Base-by-base conservation (phyloP, 768 basidiomycete genomes). In the Candolleomyces aberdarensis region DNA sequence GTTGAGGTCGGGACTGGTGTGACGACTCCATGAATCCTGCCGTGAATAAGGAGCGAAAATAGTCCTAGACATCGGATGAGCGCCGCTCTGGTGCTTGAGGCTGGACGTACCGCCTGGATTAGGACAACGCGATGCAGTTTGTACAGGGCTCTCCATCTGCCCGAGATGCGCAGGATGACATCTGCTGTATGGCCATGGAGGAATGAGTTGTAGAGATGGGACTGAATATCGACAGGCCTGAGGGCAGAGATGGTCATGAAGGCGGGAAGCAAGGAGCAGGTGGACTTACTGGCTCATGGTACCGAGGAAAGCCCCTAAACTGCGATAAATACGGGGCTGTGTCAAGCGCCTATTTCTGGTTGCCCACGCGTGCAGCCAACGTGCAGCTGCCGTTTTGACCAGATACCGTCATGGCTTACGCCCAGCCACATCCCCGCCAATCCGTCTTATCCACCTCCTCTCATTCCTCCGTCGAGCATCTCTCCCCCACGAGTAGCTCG, bases 11-110 rank as follows among this genome's bases (percentile, higher is more conserved):
- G n/a, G 67, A 69, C 32, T 74, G 62, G 51, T 69, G 63, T 9
- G 74, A 69, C 0, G 89, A 87, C 67, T 93, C 92, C 32, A 79
- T 74, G 67, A 91, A 93, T 3, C 89, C 91, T 1, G 85, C 83
- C 0, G 89, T 92, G 74, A 96, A 97, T 20, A 97, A 82, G 36
- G 91, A 87, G 52, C 85, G 81, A 75, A 96, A 96, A 80, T 94
- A 97, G 11, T 90, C 94, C 88, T 91, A 67, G 1, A 65, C 41
- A 43, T 47, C 50, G 61, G n/a, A 59, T 46, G 15, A 4, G 44
- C n/a, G 44, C 39, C 47, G 32, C 13, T 41, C 43, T n/a, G 49
- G 48, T n/a, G 31, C 26, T 3, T 5, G 58, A 20, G 26, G 11
- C 14, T 26, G 49, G 20, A 63, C 66, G 58, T 58, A 92, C 92